Base-by-base conservation (phyloP, 2,329 filamentous ascomycete genomes). In the Talaromyces sp. region DNA sequence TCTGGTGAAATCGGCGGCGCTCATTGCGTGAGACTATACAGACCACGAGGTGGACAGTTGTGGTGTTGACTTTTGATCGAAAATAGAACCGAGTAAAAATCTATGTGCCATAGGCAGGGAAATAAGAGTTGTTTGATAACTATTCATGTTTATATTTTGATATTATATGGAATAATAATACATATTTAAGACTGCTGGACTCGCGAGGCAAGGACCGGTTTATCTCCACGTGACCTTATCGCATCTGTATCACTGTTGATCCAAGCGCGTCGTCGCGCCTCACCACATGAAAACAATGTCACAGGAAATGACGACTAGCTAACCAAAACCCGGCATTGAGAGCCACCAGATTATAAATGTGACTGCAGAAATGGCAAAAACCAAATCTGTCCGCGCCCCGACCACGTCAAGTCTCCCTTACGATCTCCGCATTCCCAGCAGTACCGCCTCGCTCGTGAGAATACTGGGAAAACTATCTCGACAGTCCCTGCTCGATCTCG, bases 331-430 rank as follows among this genome's bases (percentile, higher is more conserved):
- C n/a, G 22, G 52, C 30, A 28, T 28, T 39, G 27, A 15, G 5
- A 47, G 8, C 25, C 15, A 49, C 1, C 33, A 15, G 17, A 2
- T 39, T 8, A n/a, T 39, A 2, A 3, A 22, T 13, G 42, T 11
- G 19, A 1, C 36, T 32, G 10, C 8, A 44, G 19, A 4, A 22
- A 73, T 76, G 74, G 69, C 72, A 59, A 73, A 71, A 58, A 63
- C 65, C 36, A 74, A 71, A 61, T 56, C 67, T 27, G 65, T 77
- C 27, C 75, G 75, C 60, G 80, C 91, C 42, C 90, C 91, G 19
- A 90, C 89, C 54, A 86, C 85, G 57, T 86, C 86, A 60, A 86
- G 88, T 66, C 83, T 95, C 56, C 83, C 88, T n/a, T 88, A 90
- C 57, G 83, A 85, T 30, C 81, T 92, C 65, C 87, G 87, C 67